Base-by-base conservation (phyloP, 2,329 filamentous ascomycete species). In the Zasmidium citrigriseum region DNA sequence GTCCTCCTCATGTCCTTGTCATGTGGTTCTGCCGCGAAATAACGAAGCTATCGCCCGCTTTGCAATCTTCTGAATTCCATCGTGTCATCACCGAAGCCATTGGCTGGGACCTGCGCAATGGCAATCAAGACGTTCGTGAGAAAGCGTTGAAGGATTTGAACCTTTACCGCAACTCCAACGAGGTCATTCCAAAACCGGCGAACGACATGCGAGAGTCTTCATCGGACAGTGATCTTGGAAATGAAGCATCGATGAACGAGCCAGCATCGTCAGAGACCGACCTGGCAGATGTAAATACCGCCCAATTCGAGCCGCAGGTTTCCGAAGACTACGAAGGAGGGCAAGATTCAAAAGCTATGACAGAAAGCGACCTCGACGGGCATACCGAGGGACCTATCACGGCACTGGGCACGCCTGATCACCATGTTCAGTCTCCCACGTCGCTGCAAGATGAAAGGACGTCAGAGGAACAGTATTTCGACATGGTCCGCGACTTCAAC, bases 1-100 rank as follows among this genome's bases (percentile, higher is more conserved):
- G 69, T 4, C 69, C 69, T 21, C 62, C 68, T 12, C 68, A 72
- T 45, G 54, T 58, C 12, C 27, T 68, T 21, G 21, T 73, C 18
- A 66, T 70, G 50, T 63, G 58, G 59, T 56, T 68, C 11, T 70
- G 67, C 55, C 64, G 67, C 20, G 51, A 59, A 27, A 47, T 73
- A 18, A 21, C 51, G 3, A 29, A 38, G 7, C 11, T 18, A 9
- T 63, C 57, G 9, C 64, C 67, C 14, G 55, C 60, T 11, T 61
- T 70, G 23, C 46, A 54, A n/a, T 55, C 61, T 18, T 18, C 34
- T 3, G 57, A 60, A 3, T 55, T 68, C 21, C n/a, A 62, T 12
- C 47, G 55, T 34, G 20, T 71, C 3, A 55, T 72, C 44, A 61
- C 58, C 21, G 63, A 67, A 27, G 60, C 67, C 10, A 63, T 69